A percentile compares a stretch with the other conserved stretches of the same genome.
These are phyloP conservation scores for Myriangium duriaei DNA, from an alignment of 2,329 filamentous ascomycete genomes.

Conservation along the genomic window DNA sequence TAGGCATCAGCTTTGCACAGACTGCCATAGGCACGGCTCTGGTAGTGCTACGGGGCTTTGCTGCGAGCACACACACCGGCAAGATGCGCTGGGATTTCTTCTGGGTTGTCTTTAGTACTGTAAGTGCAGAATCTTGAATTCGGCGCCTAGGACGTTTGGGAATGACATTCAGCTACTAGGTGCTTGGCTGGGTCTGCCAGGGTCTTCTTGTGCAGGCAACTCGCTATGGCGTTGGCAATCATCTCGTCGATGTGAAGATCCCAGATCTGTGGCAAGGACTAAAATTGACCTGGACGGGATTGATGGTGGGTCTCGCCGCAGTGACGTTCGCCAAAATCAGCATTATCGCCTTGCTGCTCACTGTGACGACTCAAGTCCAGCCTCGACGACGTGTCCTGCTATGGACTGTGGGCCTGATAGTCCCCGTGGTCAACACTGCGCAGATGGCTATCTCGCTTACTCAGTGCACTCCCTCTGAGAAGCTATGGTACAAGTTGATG, in stretches of 20 bases:
- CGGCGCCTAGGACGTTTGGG: no score
- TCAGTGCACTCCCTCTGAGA: not conserved
- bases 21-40: constrained; percentile 1
- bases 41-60: constrained; percentile 4
- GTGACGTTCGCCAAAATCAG: constrained; percentile 1
- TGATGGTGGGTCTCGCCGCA: not conserved
- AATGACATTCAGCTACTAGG: no score
- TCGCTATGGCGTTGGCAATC: constrained; percentile 2
- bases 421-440: not conserved
- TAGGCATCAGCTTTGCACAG: constrained; percentile 7
- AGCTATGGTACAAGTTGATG: not conserved
- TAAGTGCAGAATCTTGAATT: not conserved
- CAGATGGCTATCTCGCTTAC: not conserved
- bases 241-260: not conserved
- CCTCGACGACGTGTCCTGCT: not conserved
- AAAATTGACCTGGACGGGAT: constrained; percentile 3
- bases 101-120: constrained; percentile 6
- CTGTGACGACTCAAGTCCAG: not conserved
- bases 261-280: not conserved
- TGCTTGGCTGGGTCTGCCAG: not conserved
- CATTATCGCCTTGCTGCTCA: constrained; percentile 3
- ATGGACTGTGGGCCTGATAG: constrained; percentile 2
- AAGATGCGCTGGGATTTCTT: constrained; percentile 8
- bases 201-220: not conserved
- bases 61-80: constrained; percentile 2